Evolutionary conservation across 2,329 filamentous ascomycete genomes (phyloP), one percentile per base, ranked within the genome.

Genomic region (Colletotrichum scovillei): DNA sequence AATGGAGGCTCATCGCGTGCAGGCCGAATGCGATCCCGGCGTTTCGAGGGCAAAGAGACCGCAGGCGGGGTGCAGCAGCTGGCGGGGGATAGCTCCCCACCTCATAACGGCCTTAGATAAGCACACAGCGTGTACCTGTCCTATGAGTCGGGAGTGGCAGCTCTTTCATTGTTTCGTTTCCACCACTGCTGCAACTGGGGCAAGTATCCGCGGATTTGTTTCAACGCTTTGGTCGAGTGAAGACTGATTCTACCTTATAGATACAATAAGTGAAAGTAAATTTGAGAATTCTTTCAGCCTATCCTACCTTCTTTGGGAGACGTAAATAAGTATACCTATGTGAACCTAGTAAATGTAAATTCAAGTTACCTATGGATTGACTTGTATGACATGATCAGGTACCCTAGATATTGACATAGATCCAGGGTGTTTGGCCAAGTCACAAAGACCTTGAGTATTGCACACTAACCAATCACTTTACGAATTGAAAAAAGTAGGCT

Each of bases 31-130:
- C 19, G 66, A 64, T 63, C 59, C 59, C 49, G 38, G n/a, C 49
- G 35, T 56, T 56, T 66, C 52, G 12, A 72, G 57, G 26, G 52
- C 52, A 46, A 4, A 19, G 52, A 42, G 60, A 14, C 38, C 38
- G 38, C 38, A 7, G 38, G 71, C 67, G 71, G 71, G 71, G 71
- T 66, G 70, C 67, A 71, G 60, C 42, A 65, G 24, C 65, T 42
- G 66, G 67, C 42, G 52, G 67, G 67, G 42, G 60, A 28, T 70
- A 65, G 70, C 60, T 73, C 71, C 56, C 62, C 71, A 65, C 71
- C 22, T 70, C 30, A 14, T 49, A 63, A 56, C 19, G 42, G 42
- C 19, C 42, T 49, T 49, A 49, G 42, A 49, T 49, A 49, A 49
- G 19, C 42, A 49, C 42, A 8, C 19, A 49, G 22, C 19, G 0